Evolutionary conservation across 768 basidiomycete genomes (phyloP).

Genomic region (Termitomyces sp.): DNA sequence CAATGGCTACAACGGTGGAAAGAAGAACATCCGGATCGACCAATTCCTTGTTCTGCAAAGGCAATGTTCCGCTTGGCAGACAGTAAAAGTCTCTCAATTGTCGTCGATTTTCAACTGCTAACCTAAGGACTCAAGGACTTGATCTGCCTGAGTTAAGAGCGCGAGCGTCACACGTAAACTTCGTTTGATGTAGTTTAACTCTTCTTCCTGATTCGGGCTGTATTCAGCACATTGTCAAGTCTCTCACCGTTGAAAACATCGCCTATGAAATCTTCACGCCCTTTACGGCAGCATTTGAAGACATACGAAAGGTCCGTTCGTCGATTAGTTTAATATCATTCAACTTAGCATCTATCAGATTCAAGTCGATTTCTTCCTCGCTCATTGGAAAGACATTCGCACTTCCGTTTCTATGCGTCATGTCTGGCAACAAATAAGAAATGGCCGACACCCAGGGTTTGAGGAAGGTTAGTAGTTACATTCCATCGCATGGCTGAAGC

Average conservation of each 20-base stretch:
- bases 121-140: slow-evolving; percentile 40
- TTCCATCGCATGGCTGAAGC: slow-evolving; percentile 9
- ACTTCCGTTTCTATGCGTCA: slow-evolving; percentile 76
- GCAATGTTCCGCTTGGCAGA: slow-evolving; percentile 81
- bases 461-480: slow-evolving; percentile 56
- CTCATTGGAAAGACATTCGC: slow-evolving; percentile 80
- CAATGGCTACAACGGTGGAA: slow-evolving; percentile 78
- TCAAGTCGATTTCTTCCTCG: slow-evolving; percentile 73
- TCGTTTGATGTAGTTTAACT: background rate
- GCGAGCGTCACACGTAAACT: slow-evolving; percentile 52
- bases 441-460: slow-evolving; percentile 80
- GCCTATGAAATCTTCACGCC: slow-evolving; percentile 83
- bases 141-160: slow-evolving; percentile 69
- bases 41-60: slow-evolving; percentile 76
- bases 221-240: slow-evolving; percentile 67
- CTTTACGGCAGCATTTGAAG: slow-evolving; percentile 77
- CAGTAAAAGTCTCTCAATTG: slow-evolving; percentile 38
- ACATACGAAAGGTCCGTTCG: slow-evolving; percentile 60
- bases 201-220: background rate
- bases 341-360: slow-evolving; percentile 44
- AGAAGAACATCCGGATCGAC: slow-evolving; percentile 49
- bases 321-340: slow-evolving; percentile 23
- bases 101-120: background rate
- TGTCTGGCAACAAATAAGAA: slow-evolving; percentile 82
- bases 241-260: slow-evolving; percentile 73